A percentile compares a stretch with the other conserved stretches of the same genome.
Conservation (phyloP, 768 basidiomycete species). For the Dacryopinax primogenitus region DNA sequence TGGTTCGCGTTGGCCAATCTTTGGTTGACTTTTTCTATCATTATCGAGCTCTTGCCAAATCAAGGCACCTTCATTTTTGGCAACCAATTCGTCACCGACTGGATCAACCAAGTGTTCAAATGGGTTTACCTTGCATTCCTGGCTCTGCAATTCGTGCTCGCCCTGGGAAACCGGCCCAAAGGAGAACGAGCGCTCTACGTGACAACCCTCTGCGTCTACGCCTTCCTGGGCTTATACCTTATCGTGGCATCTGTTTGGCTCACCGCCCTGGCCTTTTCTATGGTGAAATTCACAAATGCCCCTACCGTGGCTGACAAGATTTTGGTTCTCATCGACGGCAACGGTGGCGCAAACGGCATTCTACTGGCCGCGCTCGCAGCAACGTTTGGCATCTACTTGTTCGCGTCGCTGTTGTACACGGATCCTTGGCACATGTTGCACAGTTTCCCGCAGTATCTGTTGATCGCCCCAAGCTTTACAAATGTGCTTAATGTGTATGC, state of each 20-base stretch:
- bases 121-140: constrained; percentile 82
- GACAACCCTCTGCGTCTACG: constrained; percentile 70
- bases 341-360: constrained; percentile 46
- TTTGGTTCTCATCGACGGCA: constrained; percentile 48
- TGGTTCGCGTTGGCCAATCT: constrained; percentile 90
- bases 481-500: constrained; percentile 95
- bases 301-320: constrained; percentile 42
- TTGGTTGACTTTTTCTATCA: constrained; percentile 92
- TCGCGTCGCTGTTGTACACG: constrained; percentile 75
- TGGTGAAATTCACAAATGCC: constrained; percentile 30
- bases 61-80: constrained; percentile 52
- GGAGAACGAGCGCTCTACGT: constrained; percentile 67
- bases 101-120: constrained; percentile 69
- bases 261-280: constrained; percentile 65
- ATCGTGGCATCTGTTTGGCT: constrained; percentile 77
- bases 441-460: constrained; percentile 82
- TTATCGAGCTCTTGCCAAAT: constrained; percentile 69
- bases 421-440: constrained; percentile 98
- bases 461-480: constrained; percentile 82
- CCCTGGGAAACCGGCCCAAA: constrained; percentile 73
- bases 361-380: constrained; percentile 78
- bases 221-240: constrained; percentile 68
- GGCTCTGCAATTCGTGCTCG: constrained; percentile 66
- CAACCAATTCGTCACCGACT: constrained; percentile 58
- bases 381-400: constrained; percentile 78